Conservation (phyloP, 1,284 basidiomycete species). For the Heterobasidion occidentale region DNA sequence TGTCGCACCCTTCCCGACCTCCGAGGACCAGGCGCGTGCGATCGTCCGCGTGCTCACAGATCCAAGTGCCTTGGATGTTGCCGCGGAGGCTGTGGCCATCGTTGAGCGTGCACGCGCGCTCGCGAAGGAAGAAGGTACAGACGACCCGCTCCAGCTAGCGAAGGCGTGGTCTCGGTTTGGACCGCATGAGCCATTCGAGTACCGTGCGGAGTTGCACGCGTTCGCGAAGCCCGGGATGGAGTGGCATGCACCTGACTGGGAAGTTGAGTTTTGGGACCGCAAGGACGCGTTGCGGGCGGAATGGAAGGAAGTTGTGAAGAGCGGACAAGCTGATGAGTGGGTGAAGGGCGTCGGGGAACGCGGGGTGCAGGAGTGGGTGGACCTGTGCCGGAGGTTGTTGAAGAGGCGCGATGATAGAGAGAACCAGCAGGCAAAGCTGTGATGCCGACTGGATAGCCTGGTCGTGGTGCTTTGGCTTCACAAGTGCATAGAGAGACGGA, state of each 20-base stretch:
- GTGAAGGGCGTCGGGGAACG: constrained; percentile 52
- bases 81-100: constrained; percentile 38
- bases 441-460: not conserved
- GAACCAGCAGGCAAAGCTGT: not conserved
- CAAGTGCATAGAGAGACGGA: not conserved
- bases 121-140: constrained; percentile 6
- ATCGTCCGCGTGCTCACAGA: constrained; percentile 44
- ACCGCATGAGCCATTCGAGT: constrained; percentile 53
- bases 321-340: constrained; percentile 50
- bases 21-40: constrained; percentile 61
- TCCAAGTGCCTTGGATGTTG: constrained; percentile 39
- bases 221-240: constrained; percentile 32
- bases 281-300: constrained; percentile 40
- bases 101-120: constrained; percentile 40
- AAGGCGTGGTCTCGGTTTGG: constrained; percentile 48
- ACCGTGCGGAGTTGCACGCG: constrained; percentile 49
- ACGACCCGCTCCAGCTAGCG: constrained; percentile 30
- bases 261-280: constrained; percentile 44
- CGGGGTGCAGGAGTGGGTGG: constrained; percentile 54
- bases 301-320: constrained; percentile 52
- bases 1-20: constrained; percentile 56
- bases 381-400: constrained; percentile 42
- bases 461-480: not conserved
- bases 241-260: constrained; percentile 45
- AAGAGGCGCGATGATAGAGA: constrained; percentile 22